phyloP scores from a whole-genome alignment of 1,284 basidiomycete species.

The Ceratobasidium papillatum region DNA sequence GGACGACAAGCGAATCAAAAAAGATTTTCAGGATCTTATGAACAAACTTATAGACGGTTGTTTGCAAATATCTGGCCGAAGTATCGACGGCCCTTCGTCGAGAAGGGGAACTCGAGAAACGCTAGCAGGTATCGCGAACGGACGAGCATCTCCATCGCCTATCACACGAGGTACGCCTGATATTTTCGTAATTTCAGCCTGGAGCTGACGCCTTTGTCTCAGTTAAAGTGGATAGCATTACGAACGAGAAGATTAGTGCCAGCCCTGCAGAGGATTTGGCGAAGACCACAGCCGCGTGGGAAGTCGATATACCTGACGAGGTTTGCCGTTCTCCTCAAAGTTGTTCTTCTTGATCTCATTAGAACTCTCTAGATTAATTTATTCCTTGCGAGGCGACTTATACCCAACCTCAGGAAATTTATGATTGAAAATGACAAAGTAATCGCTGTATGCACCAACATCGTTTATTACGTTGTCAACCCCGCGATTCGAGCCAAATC shows the following conservation, averaged over 20 bases:
- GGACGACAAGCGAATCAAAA: slow-evolving; percentile 88
- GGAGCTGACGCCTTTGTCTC: slow-evolving; percentile 23
- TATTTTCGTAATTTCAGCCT: slow-evolving; percentile 41
- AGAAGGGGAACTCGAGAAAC: slow-evolving; percentile 54
- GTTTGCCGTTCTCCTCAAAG: background rate
- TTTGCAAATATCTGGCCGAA: slow-evolving; percentile 75
- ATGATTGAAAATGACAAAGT: slow-evolving; percentile 88
- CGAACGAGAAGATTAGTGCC: slow-evolving; percentile 26
- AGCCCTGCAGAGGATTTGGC: slow-evolving; percentile 39
- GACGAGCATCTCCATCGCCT: slow-evolving; percentile 67
- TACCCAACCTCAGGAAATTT: slow-evolving; percentile 84
- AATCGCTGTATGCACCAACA: slow-evolving; percentile 76
- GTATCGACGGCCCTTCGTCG: slow-evolving; percentile 60
- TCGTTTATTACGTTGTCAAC: slow-evolving; percentile 85
- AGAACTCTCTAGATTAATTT: slow-evolving; percentile 64
- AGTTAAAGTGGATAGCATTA: slow-evolving; percentile 11
- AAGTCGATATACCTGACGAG: slow-evolving; percentile 49
- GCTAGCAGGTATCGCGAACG: slow-evolving; percentile 58
- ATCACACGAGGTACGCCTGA: slow-evolving; percentile 56
- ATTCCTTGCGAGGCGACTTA: slow-evolving; percentile 74
- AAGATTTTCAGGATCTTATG: slow-evolving; percentile 92
- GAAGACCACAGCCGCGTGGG: slow-evolving; percentile 38
- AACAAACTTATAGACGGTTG: slow-evolving; percentile 86
- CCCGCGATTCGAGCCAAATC: slow-evolving; percentile 73
- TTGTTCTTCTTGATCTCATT: background rate